Evolutionary conservation across 2,329 filamentous ascomycete genomes (phyloP).

Genomic region (Xylariaceae sp.): DNA sequence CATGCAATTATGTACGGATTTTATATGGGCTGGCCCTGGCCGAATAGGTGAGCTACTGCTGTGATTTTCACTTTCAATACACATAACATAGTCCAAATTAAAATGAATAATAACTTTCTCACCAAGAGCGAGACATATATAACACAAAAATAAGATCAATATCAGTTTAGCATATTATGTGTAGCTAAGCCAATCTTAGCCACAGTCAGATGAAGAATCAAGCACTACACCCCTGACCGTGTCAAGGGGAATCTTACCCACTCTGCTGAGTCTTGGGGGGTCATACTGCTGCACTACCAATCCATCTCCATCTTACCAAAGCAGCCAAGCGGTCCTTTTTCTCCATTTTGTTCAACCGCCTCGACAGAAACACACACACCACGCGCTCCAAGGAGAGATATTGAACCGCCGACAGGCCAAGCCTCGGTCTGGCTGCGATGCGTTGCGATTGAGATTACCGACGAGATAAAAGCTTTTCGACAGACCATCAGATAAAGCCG

Average conservation of each 20-base stretch:
- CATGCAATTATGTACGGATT: too few species aligned
- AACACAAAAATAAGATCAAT: too few species aligned
- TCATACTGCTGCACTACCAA: too few species aligned
- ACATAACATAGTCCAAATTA: too few species aligned
- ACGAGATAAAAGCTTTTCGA: not conserved
- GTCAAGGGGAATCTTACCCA: slow-evolving; percentile 11
- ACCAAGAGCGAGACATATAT: too few species aligned
- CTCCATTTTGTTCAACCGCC: not conserved
- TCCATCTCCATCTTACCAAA: too few species aligned
- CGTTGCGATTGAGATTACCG: not conserved
- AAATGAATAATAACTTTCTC: too few species aligned
- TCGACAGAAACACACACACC: not conserved
- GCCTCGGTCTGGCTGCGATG: not conserved
- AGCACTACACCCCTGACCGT: slow-evolving; percentile 15
- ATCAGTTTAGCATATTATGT: not conserved
- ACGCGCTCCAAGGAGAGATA: not conserved
- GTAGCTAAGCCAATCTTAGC: not conserved
- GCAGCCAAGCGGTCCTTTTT: not conserved
- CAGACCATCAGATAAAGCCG: not conserved
- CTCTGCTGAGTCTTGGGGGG: not conserved
- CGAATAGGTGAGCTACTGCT: too few species aligned
- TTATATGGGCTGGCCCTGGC: too few species aligned
- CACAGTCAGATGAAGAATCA: not conserved
- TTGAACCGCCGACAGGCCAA: not conserved
- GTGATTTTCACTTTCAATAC: too few species aligned